These are phyloP conservation scores for Phaeosphaeria sp. DNA, from an alignment of 2,329 filamentous ascomycete genomes.

Conservation along the genomic window DNA sequence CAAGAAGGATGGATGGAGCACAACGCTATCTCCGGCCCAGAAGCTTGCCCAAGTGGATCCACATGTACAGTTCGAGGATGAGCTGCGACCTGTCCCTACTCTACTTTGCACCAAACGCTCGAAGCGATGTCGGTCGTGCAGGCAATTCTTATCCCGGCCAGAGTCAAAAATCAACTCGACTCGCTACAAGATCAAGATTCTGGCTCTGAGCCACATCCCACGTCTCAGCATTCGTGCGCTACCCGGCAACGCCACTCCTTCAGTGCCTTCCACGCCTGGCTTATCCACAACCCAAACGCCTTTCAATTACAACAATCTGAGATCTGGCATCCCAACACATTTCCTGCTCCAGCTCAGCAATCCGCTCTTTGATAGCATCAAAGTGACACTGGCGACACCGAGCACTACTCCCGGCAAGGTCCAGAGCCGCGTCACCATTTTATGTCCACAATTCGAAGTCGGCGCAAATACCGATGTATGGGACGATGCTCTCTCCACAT, in stretches of 20 bases:
- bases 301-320: slow-evolving; percentile 56
- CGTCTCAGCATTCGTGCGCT: slow-evolving; percentile 75
- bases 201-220: slow-evolving; percentile 85
- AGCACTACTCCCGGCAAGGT: slow-evolving; percentile 45
- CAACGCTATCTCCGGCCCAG: slow-evolving; percentile 64
- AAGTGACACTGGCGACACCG: slow-evolving; percentile 86
- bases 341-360: slow-evolving; percentile 92
- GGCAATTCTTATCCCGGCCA: slow-evolving; percentile 93
- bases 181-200: slow-evolving; percentile 88
- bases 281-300: slow-evolving; percentile 27
- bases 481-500: slow-evolving; percentile 79
- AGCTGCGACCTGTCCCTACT: slow-evolving; percentile 81
- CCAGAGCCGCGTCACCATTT: slow-evolving; percentile 76
- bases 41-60: slow-evolving; percentile 57
- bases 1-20: slow-evolving; percentile 69
- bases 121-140: slow-evolving; percentile 89
- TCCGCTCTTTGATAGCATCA: slow-evolving; percentile 89
- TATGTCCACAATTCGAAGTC: slow-evolving; percentile 93
- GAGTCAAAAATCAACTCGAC: slow-evolving; percentile 89
- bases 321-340: slow-evolving; percentile 65
- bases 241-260: slow-evolving; percentile 53
- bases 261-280: slow-evolving; percentile 53
- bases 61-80: slow-evolving; percentile 68
- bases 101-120: slow-evolving; percentile 89
- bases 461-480: slow-evolving; percentile 92